phyloP scores from a whole-genome alignment of 768 basidiomycete genomes.

The Mycena vitilis region DNA sequence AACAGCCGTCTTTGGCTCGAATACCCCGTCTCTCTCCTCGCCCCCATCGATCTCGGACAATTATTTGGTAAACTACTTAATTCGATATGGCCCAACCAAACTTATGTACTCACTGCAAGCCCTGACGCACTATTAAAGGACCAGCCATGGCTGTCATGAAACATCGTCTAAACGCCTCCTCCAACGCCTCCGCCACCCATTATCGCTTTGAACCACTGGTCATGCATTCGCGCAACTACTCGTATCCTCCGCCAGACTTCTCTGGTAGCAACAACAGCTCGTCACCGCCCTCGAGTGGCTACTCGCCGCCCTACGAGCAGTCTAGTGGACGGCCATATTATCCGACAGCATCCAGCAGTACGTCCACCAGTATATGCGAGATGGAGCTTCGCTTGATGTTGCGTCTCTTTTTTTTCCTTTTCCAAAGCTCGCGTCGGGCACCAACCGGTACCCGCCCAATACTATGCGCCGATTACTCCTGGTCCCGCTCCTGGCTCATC shows the following conservation, averaged over 20 bases:
- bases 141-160: conserved; percentile 12
- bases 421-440: conserved; percentile 22
- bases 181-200: conserved; percentile 34
- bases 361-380: not conserved
- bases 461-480: conserved; percentile 32
- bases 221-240: conserved; percentile 19
- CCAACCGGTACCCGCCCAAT: conserved; percentile 4
- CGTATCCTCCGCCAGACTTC: conserved; percentile 21
- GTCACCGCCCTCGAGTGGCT: conserved; percentile 9
- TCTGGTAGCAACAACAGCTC: conserved; percentile 10
- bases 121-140: conserved; percentile 30
- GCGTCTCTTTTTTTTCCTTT: not conserved
- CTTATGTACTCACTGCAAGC: conserved; percentile 31
- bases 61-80: conserved; percentile 37
- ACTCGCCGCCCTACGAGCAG: conserved; percentile 21
- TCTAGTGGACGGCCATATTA: conserved; percentile 20
- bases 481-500: conserved; percentile 19
- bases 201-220: conserved; percentile 4
- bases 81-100: conserved; percentile 28
- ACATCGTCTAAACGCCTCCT: conserved; percentile 27
- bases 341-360: conserved; percentile 20
- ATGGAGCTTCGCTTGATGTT: not conserved
- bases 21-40: conserved; percentile 22
- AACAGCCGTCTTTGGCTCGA: conserved; percentile 33
- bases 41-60: conserved; percentile 34